Evolutionary conservation across 495 filamentous ascomycete genomes (phyloP), one percentile per base, ranked within the genome.

Genomic region (Chaetomium tenue): DNA sequence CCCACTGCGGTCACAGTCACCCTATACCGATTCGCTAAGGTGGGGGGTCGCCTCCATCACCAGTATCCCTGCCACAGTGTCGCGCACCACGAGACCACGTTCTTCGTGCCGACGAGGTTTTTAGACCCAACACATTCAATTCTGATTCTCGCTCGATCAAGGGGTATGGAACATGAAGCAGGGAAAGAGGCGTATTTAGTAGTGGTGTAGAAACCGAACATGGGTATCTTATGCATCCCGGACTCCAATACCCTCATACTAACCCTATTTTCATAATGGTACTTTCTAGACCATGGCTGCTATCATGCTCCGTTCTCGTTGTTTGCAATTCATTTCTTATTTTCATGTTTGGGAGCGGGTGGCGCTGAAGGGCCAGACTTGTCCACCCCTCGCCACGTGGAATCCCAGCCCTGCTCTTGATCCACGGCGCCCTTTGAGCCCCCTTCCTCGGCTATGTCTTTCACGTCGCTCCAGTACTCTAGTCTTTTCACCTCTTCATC

Each of bases 381-480:
- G 61, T 81, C 80, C 6, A 80, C 58, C 0, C 79, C 80, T 61
- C 74, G 66, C 80, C 80, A 81, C 0, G 58, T 65, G 0, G 69
- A 61, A 63, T 78, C 75, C 83, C 82, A 84, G 18, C 81, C 81
- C 30, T 77, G 72, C 20, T 57, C 47, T 23, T 69, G 62, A 62
- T 82, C 81, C 2, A 79, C 79, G 1, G 77, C 81, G 12, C 76
- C 77, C 42, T 72, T 73, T 0, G 81, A 80, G 26, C 81, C 76
- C 7, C 87, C 87, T 25, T 78, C 74, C 47, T 79, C 76, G 2
- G 82, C 84, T 74, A 89, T 82, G 44, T 76, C 82, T 63, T 85
- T 88, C 65, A 90, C 82, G 64, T 92, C 89, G 66, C 84, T 88
- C 89, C 89, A 92, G 71, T 86, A 92, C 68, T 91, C 87, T 25